phyloP scores from a whole-genome alignment of 2,329 filamentous ascomycete genomes.

The Tetracladium maxilliforme region DNA sequence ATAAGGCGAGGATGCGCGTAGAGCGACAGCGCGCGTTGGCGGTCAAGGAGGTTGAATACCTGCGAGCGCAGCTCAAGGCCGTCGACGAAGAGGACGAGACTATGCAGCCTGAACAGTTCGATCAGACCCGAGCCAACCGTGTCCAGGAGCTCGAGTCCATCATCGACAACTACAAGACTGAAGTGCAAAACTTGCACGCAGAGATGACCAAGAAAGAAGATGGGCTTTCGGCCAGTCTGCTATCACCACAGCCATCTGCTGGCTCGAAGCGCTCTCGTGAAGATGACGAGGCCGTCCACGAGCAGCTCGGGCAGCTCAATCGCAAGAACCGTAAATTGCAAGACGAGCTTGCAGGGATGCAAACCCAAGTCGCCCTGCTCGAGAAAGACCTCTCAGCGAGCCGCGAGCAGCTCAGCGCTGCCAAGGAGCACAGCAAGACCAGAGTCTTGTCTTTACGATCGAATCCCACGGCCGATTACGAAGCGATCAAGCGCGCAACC shows the following conservation, averaged over 20 bases:
- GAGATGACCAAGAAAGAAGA: conserved; percentile 57
- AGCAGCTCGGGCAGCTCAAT: conserved; percentile 68
- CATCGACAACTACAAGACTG: conserved; percentile 71
- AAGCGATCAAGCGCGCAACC: conserved; percentile 72
- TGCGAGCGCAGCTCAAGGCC: conserved; percentile 80
- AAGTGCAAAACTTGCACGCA: conserved; percentile 59
- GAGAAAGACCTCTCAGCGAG: conserved; percentile 62
- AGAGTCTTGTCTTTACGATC: conserved; percentile 74
- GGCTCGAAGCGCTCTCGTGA: conserved; percentile 52
- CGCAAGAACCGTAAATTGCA: conserved; percentile 81
- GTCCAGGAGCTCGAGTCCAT: conserved; percentile 75
- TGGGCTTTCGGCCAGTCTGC: conserved; percentile 14
- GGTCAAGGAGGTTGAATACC: conserved; percentile 84
- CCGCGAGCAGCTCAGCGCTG: conserved; percentile 55
- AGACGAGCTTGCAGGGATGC: conserved; percentile 54
- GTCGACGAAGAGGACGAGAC: conserved; percentile 81
- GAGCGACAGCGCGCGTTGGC: conserved; percentile 78
- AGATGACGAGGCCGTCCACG: conserved; percentile 37
- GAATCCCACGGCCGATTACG: conserved; percentile 81
- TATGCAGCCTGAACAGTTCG: conserved; percentile 65
- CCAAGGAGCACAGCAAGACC: conserved; percentile 54
- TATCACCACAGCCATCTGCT: conserved; percentile 20
- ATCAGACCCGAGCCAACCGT: conserved; percentile 59
- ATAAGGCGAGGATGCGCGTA: conserved; percentile 59
- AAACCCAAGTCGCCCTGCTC: conserved; percentile 56